Percentiles rank a stretch among this genome's conserved stretches.
phyloP scores from a whole-genome alignment of 2,329 filamentous ascomycete species.

The Aspergillus sp. region DNA sequence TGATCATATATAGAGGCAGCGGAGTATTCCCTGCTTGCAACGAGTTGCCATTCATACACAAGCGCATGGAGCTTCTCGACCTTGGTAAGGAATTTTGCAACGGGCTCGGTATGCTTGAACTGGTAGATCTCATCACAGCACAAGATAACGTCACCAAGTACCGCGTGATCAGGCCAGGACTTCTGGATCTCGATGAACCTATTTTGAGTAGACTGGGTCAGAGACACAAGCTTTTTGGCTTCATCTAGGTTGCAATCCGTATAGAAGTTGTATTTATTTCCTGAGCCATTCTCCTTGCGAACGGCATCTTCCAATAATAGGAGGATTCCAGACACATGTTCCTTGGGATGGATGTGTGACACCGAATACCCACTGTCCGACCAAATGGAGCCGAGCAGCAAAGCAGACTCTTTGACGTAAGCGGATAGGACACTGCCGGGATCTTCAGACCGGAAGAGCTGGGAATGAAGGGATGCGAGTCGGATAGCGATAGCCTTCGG shows the following conservation, averaged over 20 bases:
- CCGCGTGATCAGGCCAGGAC: slow-evolving; percentile 69
- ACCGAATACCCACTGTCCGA: slow-evolving; percentile 21
- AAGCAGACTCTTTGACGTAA: slow-evolving; percentile 34
- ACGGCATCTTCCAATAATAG: slow-evolving; percentile 64
- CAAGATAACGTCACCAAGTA: slow-evolving; percentile 73
- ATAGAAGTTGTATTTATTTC: slow-evolving; percentile 79
- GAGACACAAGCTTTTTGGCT: slow-evolving; percentile 66
- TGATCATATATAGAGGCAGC: slow-evolving; percentile 69
- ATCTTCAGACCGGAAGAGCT: slow-evolving; percentile 37
- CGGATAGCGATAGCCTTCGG: slow-evolving; percentile 58
- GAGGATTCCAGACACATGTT: slow-evolving; percentile 64
- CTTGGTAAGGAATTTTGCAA: slow-evolving; percentile 81
- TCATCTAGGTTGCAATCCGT: slow-evolving; percentile 74
- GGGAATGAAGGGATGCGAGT: slow-evolving; percentile 59
- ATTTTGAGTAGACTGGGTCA: slow-evolving; percentile 66
- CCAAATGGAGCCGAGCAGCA: slow-evolving; percentile 34
- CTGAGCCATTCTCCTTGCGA: slow-evolving; percentile 42
- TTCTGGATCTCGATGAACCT: slow-evolving; percentile 69
- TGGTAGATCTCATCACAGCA: slow-evolving; percentile 73
- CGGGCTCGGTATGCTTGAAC: slow-evolving; percentile 74
- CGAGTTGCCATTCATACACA: slow-evolving; percentile 92
- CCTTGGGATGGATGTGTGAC: slow-evolving; percentile 38
- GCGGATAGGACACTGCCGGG: slow-evolving; percentile 27
- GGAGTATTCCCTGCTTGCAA: slow-evolving; percentile 77
- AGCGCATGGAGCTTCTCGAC: slow-evolving; percentile 82